phyloP scores from a whole-genome alignment of 805 yeast genomes.

The Torulaspora microellipsoides region DNA sequence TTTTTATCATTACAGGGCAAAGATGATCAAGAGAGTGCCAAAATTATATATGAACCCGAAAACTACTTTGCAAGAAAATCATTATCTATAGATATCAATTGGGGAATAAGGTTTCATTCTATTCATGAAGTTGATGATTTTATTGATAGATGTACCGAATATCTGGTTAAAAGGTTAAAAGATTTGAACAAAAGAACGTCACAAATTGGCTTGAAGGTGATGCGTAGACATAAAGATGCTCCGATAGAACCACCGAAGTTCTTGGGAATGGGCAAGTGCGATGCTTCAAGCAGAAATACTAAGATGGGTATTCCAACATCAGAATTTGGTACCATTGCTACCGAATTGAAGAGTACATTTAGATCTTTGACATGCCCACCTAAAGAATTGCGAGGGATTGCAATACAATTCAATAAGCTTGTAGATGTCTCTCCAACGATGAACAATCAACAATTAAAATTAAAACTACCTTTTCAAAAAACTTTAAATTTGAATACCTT shows the following conservation, averaged over 20 bases:
- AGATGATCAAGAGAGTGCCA: conserved; percentile 55
- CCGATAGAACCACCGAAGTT: conserved; percentile 73
- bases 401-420: conserved; percentile 62
- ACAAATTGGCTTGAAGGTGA: conserved; percentile 58
- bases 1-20: conserved; percentile 58
- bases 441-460: conserved; percentile 33
- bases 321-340: conserved; percentile 54
- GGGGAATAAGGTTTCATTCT: conserved; percentile 76
- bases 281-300: conserved; percentile 53
- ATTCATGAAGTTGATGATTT: conserved; percentile 62
- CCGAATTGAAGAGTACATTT: conserved; percentile 54
- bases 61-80: conserved; percentile 58
- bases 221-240: conserved; percentile 59
- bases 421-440: conserved; percentile 34
- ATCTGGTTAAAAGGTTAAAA: conserved; percentile 50
- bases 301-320: conserved; percentile 58
- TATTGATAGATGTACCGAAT: conserved; percentile 51
- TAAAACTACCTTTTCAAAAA: conserved; percentile 34
- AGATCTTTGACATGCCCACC: conserved; percentile 57
- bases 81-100: conserved; percentile 82
- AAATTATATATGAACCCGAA: conserved; percentile 45
- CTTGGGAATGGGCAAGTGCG: conserved; percentile 83
- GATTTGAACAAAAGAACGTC: conserved; percentile 48
- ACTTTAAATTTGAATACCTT: conserved; percentile 13
- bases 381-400: conserved; percentile 70